Conservation (phyloP, 2,329 filamentous ascomycete genomes). For the Hypocreales sp. region DNA sequence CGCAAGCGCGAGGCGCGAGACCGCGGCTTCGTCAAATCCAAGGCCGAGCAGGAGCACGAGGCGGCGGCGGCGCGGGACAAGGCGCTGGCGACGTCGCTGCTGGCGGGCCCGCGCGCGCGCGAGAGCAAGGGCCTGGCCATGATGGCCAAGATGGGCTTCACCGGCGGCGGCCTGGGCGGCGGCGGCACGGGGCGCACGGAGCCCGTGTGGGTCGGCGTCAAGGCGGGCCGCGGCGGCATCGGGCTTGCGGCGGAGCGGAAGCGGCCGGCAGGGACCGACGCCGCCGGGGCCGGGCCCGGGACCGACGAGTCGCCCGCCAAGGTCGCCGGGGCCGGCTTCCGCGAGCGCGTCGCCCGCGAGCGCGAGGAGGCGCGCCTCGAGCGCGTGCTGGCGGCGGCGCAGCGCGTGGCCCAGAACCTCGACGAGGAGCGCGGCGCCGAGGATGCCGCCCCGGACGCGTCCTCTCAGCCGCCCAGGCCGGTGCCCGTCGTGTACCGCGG, state of each 20-base stretch:
- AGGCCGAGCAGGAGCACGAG: constrained; percentile 65
- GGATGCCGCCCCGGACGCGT: constrained; percentile 9
- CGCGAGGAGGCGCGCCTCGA: constrained; percentile 54
- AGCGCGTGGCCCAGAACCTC: constrained; percentile 69
- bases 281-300: constrained; percentile 32
- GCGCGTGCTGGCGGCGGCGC: constrained; percentile 57
- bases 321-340: constrained; percentile 53
- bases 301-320: constrained; percentile 33
- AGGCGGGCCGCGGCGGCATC: constrained; percentile 69
- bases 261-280: constrained; percentile 46
- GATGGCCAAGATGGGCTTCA: constrained; percentile 95
- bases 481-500: constrained; percentile 71
- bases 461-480: constrained; percentile 39
- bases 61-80: constrained; percentile 58
- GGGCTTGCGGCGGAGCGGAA: constrained; percentile 75
- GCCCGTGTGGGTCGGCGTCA: constrained; percentile 62
- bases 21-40: constrained; percentile 57
- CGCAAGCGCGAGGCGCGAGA: constrained; percentile 50
- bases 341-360: constrained; percentile 56
- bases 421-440: constrained; percentile 35
- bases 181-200: constrained; percentile 33
- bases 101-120: constrained; percentile 38
- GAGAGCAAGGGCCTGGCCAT: constrained; percentile 82
- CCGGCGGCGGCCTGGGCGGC: constrained; percentile 56
- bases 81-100: constrained; percentile 58